phyloP scores from a whole-genome alignment of 108 stramenopile genomes.

The Cyclotella cryptica region DNA sequence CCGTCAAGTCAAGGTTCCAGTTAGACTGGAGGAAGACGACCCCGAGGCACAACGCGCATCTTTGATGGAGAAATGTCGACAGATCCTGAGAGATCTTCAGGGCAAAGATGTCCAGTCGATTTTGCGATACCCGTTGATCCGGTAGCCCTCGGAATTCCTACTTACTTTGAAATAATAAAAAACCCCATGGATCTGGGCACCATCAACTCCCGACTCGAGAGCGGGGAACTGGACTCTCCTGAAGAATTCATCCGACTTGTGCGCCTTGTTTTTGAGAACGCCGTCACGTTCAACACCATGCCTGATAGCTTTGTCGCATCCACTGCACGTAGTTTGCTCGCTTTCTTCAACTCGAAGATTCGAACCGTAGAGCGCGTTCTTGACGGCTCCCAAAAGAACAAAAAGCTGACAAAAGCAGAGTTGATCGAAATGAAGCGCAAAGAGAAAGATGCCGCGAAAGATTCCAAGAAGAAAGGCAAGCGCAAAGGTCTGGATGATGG shows the following conservation, averaged over 20 bases:
- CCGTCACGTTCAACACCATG: conserved; percentile 92
- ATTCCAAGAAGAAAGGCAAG: conserved; percentile 74
- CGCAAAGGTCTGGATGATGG: conserved; percentile 59
- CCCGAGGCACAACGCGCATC: conserved; percentile 73
- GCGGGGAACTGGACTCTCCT: too few relatives aligned
- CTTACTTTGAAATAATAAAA: conserved; percentile 89
- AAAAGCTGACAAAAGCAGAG: too few relatives aligned
- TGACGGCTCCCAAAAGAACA: too few relatives aligned
- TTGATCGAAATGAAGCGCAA: conserved; percentile 50
- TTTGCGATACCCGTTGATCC: conserved; percentile 93
- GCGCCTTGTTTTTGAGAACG: too few relatives aligned
- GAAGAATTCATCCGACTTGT: too few relatives aligned
- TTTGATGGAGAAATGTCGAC: conserved; percentile 84
- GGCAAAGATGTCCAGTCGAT: conserved; percentile 72
- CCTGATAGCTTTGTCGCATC: conserved; percentile 88
- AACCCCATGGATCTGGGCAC: too few relatives aligned
- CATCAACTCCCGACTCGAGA: too few relatives aligned
- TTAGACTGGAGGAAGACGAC: conserved; percentile 84
- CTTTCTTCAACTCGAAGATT: too few relatives aligned
- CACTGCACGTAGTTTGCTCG: conserved; percentile 75
- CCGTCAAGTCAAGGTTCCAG: conserved; percentile 66
- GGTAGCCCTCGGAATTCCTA: conserved; percentile 89
- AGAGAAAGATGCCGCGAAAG: conserved; percentile 52
- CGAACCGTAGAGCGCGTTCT: too few relatives aligned
- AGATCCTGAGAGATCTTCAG: too few relatives aligned